These are phyloP conservation scores for Sherardia arvensis DNA, from an alignment of 257 asterid species.

Conservation along the genomic window DNA sequence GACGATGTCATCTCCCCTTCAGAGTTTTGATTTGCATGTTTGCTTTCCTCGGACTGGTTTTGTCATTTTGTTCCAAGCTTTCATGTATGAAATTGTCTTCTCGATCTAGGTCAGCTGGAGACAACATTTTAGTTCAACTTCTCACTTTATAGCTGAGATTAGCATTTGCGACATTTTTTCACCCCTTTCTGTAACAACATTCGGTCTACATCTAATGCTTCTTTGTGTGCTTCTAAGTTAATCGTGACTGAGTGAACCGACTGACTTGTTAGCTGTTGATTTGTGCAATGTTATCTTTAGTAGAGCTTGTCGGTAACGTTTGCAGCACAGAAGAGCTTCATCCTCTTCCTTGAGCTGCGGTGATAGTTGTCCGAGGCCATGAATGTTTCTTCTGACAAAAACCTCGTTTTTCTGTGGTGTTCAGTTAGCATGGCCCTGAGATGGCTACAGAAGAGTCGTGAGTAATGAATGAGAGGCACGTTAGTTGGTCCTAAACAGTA, in stretches of 20 bases:
- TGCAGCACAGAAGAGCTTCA: not conserved
- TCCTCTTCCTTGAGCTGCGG: not conserved
- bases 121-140: not conserved
- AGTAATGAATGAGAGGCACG: slow-evolving; percentile 26
- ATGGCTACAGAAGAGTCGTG: not conserved
- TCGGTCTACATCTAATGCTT: too few relatives aligned
- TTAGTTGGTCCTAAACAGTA: slow-evolving; percentile 26
- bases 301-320: not conserved
- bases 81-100: not conserved
- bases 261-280: too few relatives aligned
- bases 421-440: not conserved
- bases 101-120: not conserved
- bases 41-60: not conserved
- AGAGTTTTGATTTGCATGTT: slow-evolving; percentile 31
- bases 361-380: not conserved
- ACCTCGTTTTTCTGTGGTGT: not conserved
- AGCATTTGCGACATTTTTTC: not conserved
- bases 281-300: too few relatives aligned
- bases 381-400: not conserved
- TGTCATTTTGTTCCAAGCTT: not conserved
- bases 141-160: slow-evolving; percentile 1
- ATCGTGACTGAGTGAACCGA: too few relatives aligned
- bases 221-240: not conserved
- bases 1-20: slow-evolving; percentile 80
- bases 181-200: not conserved